Conservation (phyloP, 257 asterid genomes). For the Eustoma russellianum region DNA sequence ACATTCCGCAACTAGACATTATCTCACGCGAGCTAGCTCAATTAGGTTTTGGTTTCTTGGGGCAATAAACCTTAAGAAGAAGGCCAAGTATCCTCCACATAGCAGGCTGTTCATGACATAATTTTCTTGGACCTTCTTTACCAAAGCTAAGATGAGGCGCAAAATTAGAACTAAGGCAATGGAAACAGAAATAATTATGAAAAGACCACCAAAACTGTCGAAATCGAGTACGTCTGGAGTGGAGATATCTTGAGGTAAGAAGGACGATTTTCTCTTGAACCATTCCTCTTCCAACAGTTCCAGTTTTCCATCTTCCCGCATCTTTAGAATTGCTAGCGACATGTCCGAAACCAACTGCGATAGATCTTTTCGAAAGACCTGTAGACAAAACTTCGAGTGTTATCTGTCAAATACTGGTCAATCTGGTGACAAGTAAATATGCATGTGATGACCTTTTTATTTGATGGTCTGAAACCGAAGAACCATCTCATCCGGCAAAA, state of each 20-base stretch:
- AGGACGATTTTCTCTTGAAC: neutral
- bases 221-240: neutral
- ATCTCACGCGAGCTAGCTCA: neutral
- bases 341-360: slow-evolving; percentile 9
- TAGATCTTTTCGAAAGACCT: slow-evolving; percentile 17
- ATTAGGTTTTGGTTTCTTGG: neutral
- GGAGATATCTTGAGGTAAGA: neutral
- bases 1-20: no score
- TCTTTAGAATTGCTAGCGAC: slow-evolving; percentile 13
- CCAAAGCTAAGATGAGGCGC: neutral
- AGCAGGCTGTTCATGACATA: neutral
- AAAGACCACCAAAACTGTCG: slow-evolving; percentile 12
- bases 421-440: no score
- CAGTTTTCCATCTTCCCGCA: slow-evolving; percentile 20
- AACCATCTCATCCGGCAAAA: no score
- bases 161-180: slow-evolving; percentile 3
- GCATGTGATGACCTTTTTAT: no score
- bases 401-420: no score
- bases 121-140: neutral
- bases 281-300: slow-evolving; percentile 12
- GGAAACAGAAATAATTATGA: slow-evolving; percentile 7
- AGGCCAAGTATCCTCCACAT: neutral
- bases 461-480: no score
- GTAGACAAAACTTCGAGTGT: neutral
- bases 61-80: neutral